Evolutionary conservation across 345 rosid genomes (phyloP), one percentile per base, ranked within the genome.

Genomic region (Eucalyptus camaldulensis): DNA sequence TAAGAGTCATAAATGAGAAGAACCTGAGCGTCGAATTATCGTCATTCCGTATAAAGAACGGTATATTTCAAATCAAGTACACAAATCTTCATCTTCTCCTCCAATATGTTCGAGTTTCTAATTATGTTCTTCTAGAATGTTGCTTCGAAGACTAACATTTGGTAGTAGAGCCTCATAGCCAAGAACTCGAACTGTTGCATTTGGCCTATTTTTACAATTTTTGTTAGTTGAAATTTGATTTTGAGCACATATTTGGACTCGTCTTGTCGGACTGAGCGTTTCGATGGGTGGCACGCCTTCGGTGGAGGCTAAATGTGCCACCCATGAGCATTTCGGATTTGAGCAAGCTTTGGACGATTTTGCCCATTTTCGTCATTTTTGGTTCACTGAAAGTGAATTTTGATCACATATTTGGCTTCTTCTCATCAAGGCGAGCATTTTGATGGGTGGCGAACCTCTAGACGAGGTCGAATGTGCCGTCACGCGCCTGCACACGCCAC

Each of bases 11-110:
- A 50, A 5, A 50, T 50, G 0, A 50, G 17, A 14, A 50, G 53
- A 50, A 50, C 53, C 0, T 14, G 3, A 50, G 0, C 0, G 0
- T 50, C 7, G 0, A 50, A 50, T 14, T 0, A 0, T 50, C 1
- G 7, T 14, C 7, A 50, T 50, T 50, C 1, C 0, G 7, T 0
- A 50, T 14, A 50, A 50, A 50, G 53, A 50, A 50, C 0, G 1
- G 5, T 50, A 7, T 14, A 50, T 50, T 14, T 50, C 0, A 14
- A 50, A 50, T 50, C 7, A 50, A 0, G 7, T 50, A 14, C 0
- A 7, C 7, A 50, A 50, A 50, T 50, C 53, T 50, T 50, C 0
- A 0, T 50, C 17, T 50, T 50, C 17, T 50, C 53, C 53, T 50
- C 3, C 7, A 14, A 50, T 14, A 50, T 1, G 17, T 50, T 50